Evolutionary conservation across 2,329 filamentous ascomycete species (phyloP), one percentile per base, ranked within the genome.

Genomic region (Aureobasidium sp.): DNA sequence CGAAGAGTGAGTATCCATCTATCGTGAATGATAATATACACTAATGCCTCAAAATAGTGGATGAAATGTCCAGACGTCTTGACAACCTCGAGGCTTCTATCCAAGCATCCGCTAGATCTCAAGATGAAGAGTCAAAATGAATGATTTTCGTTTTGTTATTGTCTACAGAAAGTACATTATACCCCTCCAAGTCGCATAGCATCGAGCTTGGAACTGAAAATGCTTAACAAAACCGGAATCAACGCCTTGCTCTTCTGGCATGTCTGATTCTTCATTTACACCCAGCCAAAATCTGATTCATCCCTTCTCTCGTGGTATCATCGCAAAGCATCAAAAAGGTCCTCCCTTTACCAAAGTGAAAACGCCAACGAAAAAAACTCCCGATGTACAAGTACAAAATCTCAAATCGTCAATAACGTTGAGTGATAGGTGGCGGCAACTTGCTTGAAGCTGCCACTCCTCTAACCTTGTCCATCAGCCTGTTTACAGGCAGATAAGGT

Each of bases 1-100:
- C 88, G 41, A 96, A 96, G 77, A 90, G 92, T 96, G 75, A 73
- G 87, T 41, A n/a, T 9, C 1, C 2, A 9, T 13, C 9, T 9
- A 43, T n/a, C 17, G 12, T 13, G 15, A 37, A 4, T 12, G 2
- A 34, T 10, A 2, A 34, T 10, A 34, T 34, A 34, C 9, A 34
- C 32, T 34, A 34, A 34, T 34, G 12, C 34, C 15, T 37, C 13
- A 9, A 47, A 10, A 32, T 64, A 96, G 92, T 97, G 89, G 92
- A 96, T 71, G 92, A 96, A 66, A 96, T 97, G 92, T 89, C 90
- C 15, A 82, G 88, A 64, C 85, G 92, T 29, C 78, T 97, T 26
- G 92, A 97, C 72, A 90, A 87, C 63, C 81, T 97, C 12, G 92
- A 95, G 73, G 81, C 87, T 27, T 86, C 87, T 15, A 79, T 95